phyloP scores from a whole-genome alignment of 768 basidiomycete species.

The Suillus paluster region DNA sequence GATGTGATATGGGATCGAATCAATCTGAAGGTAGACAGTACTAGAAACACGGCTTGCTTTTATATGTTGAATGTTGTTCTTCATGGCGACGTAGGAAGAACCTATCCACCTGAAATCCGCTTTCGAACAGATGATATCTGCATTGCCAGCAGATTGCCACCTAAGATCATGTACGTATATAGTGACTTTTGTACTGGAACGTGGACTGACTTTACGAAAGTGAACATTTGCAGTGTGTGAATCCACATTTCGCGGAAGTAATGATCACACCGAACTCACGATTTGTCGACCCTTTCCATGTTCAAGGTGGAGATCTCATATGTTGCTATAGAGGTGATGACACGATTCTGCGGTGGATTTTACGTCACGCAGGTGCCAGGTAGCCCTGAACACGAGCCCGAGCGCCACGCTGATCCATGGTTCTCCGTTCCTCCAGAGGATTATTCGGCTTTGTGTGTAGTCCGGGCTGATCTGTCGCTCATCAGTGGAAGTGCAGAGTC shows the following conservation, averaged over 20 bases:
- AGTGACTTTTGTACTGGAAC: conserved; percentile 1
- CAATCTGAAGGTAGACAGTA: no score
- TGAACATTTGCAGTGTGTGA: conserved; percentile 52
- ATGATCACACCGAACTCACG: conserved; percentile 80
- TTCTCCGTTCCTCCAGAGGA: conserved; percentile 48
- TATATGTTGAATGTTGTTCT: no score
- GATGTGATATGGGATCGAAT: no score
- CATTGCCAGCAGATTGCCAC: no score
- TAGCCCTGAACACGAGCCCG: background rate
- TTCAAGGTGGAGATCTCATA: conserved; percentile 85
- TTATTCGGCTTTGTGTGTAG: conserved; percentile 78
- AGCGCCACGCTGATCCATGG: background rate
- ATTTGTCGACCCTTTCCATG: conserved; percentile 75
- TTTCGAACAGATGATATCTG: no score
- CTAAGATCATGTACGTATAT: conserved; percentile 55
- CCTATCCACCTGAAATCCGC: no score
- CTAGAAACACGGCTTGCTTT: no score
- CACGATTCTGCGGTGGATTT: conserved; percentile 74
- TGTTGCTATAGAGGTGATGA: conserved; percentile 85
- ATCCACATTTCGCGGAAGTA: conserved; percentile 82
- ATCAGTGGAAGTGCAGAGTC: conserved; percentile 72
- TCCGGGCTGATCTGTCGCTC: conserved; percentile 77
- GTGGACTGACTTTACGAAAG: conserved; percentile 14
- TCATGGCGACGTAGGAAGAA: no score
- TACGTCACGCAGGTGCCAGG: conserved; percentile 52